These are phyloP conservation scores for Alloteropsis angusta DNA, from an alignment of 202 grass and related monocot species.

Conservation along the genomic window DNA sequence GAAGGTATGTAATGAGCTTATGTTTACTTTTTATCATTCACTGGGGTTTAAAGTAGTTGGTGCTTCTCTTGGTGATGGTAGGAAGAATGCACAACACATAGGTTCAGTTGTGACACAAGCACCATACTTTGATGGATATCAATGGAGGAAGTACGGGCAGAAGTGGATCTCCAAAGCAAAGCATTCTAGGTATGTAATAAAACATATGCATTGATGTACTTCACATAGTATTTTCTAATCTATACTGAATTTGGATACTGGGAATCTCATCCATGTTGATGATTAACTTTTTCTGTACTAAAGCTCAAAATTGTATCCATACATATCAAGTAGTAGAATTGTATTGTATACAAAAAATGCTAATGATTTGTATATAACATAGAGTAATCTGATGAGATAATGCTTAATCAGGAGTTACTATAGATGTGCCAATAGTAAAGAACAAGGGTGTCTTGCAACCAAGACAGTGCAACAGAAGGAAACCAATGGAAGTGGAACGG, in stretches of 20 bases:
- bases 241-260: too few relatives aligned
- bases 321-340: neutral
- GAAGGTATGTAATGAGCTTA: conserved; percentile 19
- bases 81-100: conserved; percentile 20
- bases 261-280: neutral
- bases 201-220: neutral
- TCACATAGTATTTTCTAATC: neutral
- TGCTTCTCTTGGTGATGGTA: neutral
- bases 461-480: conserved; percentile 25
- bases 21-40: neutral
- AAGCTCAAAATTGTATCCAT: too few relatives aligned
- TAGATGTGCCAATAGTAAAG: conserved; percentile 25
- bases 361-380: neutral
- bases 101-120: conserved; percentile 14
- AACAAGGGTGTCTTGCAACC: conserved; percentile 6
- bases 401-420: conserved; percentile 27
- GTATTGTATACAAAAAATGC: neutral
- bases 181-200: conserved; percentile 31
- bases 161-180: conserved; percentile 40
- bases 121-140: conserved; percentile 35
- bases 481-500: neutral
- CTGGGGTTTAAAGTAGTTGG: neutral
- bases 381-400: neutral
- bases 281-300: too few relatives aligned
- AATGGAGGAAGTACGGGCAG: conserved; percentile 59